Evolutionary conservation across 2,329 filamentous ascomycete species (phyloP), one percentile per base, ranked within the genome.

Genomic region (Colletotrichum musicola): DNA sequence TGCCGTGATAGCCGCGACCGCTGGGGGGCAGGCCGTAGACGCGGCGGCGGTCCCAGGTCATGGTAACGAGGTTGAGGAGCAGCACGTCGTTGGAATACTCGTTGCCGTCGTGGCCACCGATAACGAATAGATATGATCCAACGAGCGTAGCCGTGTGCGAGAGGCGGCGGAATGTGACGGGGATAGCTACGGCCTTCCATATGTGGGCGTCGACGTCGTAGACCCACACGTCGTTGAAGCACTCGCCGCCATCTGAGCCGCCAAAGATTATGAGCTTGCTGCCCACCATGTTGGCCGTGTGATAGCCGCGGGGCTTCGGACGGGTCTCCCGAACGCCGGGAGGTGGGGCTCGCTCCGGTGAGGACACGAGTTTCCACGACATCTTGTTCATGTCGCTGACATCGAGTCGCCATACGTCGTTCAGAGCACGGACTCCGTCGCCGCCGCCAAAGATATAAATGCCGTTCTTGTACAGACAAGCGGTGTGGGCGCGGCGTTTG

Each of bases 371-470:
- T 75, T 87, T 88, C 90, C 90, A 92, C 64, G 86, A 88, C 89
- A 92, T 90, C 80, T 90, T 91, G 77, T 79, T 85, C 60, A 86
- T 82, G 74, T 92, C 90, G 71, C 85, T 85, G 42, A 92, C 90
- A 73, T 92, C 90, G 16, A 92, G 84, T n/a, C 90, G 83, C 90
- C 90, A 92, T 20, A 92, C 89, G 73, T 92, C 90, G 75, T 92
- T 92, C 64, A 92, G 82, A 5, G 90, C 90, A 54, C 89, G 84
- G n/a, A 91, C 88, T 51, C 90, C 90, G 75, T 92, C 90, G 47
- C 90, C 90, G 55, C 90, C 90, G 35, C 90, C 90, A 75, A 92
- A 92, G n/a, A 92, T 82, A 75, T 92, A 92, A 72, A 92, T 88
- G 30, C 90, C 90, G 72, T 89, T 91, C 77, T 90, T 90, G 80